Conservation (phyloP, 31 red algal genomes). For the Endocladia muricata region DNA sequence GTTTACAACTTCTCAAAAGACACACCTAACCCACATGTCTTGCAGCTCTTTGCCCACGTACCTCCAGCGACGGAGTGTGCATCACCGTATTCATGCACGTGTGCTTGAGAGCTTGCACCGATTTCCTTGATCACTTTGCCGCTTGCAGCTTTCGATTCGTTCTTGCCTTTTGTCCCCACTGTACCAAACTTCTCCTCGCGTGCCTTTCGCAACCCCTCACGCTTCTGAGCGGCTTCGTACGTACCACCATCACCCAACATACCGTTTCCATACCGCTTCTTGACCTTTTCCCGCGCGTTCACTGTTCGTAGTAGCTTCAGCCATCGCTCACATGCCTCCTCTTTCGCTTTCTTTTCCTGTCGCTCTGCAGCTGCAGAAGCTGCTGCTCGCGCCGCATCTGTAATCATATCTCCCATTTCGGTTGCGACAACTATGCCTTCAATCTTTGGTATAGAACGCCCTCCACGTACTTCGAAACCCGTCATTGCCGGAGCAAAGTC, state of each 20-base stretch:
- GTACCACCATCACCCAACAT: background rate
- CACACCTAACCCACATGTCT: conserved; percentile 53
- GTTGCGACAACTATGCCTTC: conserved; percentile 84
- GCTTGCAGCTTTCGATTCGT: background rate
- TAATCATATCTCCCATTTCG: conserved; percentile 51
- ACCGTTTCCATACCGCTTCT: conserved; percentile 40
- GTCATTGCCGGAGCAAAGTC: conserved; percentile 91
- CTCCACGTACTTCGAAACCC: conserved; percentile 83
- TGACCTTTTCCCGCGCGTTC: conserved; percentile 50
- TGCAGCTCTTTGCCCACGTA: conserved; percentile 68
- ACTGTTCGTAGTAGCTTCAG: conserved; percentile 40
- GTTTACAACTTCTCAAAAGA: conserved; percentile 61
- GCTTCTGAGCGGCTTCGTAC: conserved; percentile 23
- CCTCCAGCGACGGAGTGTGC: conserved; percentile 18
- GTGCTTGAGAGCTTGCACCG: background rate
- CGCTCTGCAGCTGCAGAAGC: conserved; percentile 25
- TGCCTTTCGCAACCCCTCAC: conserved; percentile 13
- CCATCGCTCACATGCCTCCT: conserved; percentile 55
- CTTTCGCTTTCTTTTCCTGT: conserved; percentile 27
- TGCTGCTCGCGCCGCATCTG: conserved; percentile 48
- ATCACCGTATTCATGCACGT: conserved; percentile 53
- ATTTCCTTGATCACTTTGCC: background rate
- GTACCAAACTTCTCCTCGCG: conserved; percentile 34
- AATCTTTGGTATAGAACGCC: conserved; percentile 75
- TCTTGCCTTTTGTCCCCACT: background rate